phyloP scores from a whole-genome alignment of 108 stramenopile genomes.

The Fistulifera solaris region DNA sequence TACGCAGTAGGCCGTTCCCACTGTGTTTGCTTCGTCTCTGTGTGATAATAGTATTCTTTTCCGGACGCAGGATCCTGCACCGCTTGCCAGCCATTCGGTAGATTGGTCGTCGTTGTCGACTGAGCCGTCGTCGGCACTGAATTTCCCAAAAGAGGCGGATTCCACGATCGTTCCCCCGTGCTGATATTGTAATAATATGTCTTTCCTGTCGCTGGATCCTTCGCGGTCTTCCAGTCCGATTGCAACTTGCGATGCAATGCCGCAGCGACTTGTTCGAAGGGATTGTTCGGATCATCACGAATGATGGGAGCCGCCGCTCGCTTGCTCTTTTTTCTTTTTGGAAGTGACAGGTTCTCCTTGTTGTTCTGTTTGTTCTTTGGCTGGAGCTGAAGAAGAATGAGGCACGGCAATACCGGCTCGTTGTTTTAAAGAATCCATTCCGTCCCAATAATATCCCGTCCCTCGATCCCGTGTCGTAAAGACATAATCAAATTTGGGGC shows the following conservation, averaged over 20 bases:
- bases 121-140: neutral
- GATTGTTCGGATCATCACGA: conserved; percentile 52
- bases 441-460: conserved; percentile 89
- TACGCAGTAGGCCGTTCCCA: conserved; percentile 45
- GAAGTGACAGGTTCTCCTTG: neutral
- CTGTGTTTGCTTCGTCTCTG: conserved; percentile 43
- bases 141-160: conserved; percentile 23
- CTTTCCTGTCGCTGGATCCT: conserved; percentile 58
- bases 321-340: conserved; percentile 17
- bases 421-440: conserved; percentile 44
- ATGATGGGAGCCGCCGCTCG: conserved; percentile 30
- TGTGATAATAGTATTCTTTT: conserved; percentile 63
- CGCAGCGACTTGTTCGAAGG: conserved; percentile 61
- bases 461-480: conserved; percentile 63
- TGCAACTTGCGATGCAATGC: conserved; percentile 50
- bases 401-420: neutral
- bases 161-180: conserved; percentile 51
- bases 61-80: conserved; percentile 40
- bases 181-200: conserved; percentile 60
- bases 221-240: conserved; percentile 44
- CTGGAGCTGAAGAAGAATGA: neutral
- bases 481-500: conserved; percentile 72
- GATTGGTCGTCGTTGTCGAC: conserved; percentile 8
- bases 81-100: conserved; percentile 66
- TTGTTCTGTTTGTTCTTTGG: neutral